A percentile compares a stretch with the other conserved stretches of the same genome.
Evolutionary conservation across 2,329 filamentous ascomycete species (phyloP).

Genomic region (Cordyceps fumosorosea): DNA sequence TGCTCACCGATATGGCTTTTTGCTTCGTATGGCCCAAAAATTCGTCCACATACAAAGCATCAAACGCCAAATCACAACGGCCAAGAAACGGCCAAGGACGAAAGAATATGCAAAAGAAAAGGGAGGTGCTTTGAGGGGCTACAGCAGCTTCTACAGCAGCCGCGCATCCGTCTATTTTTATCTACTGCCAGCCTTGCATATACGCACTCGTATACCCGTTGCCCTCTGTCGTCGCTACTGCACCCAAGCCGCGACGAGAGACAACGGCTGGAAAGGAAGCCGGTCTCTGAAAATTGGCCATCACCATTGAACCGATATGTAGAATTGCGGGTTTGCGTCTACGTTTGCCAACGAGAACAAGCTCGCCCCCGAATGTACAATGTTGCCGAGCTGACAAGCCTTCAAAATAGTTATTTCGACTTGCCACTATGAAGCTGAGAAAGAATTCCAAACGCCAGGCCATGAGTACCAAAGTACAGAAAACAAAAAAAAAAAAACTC

Average conservation of each 20-base stretch:
- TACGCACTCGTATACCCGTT: not conserved
- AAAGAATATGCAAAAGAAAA: not conserved
- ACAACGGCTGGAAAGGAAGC: too few species aligned
- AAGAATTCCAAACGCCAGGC: slow-evolving; percentile 4
- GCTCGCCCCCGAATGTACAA: too few species aligned
- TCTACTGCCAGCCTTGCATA: not conserved
- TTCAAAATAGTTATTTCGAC: not conserved
- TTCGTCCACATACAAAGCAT: not conserved
- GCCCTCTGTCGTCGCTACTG: too few species aligned
- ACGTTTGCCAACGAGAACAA: not conserved
- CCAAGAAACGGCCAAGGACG: not conserved
- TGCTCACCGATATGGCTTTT: not conserved
- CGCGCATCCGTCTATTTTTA: not conserved
- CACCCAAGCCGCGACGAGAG: too few species aligned
- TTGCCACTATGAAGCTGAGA: not conserved
- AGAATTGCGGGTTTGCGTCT: too few species aligned
- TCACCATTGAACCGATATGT: too few species aligned
- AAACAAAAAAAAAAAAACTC: not conserved
- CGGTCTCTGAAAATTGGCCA: too few species aligned
- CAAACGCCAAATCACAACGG: too few species aligned
- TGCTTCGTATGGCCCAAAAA: not conserved
- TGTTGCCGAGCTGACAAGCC: not conserved
- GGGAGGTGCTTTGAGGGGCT: not conserved
- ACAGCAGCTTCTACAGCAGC: not conserved
- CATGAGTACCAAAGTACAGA: not conserved